These are phyloP conservation scores for Endocalyx cinctus DNA, from an alignment of 2,329 filamentous ascomycete species.

Conservation along the genomic window DNA sequence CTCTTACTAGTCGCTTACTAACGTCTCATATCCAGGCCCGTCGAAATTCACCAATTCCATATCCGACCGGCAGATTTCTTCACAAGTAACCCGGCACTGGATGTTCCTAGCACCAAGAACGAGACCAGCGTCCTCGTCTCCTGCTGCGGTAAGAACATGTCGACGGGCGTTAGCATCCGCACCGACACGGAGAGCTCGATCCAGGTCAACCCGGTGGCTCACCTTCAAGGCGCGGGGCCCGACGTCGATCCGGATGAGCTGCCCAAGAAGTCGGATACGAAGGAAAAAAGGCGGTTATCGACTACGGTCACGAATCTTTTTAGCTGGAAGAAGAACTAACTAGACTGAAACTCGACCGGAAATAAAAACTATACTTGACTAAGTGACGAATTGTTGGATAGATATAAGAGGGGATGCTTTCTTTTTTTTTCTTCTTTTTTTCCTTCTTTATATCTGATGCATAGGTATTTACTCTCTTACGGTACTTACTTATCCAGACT, in stretches of 20 bases:
- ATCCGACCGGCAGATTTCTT: slow-evolving; percentile 44
- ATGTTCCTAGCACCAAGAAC: slow-evolving; percentile 36
- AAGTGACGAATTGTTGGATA: too few species aligned
- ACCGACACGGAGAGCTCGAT: slow-evolving; percentile 17
- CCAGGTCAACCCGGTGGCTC: slow-evolving; percentile 25
- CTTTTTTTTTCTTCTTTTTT: too few species aligned
- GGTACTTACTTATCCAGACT: too few species aligned
- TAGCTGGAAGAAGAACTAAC: slow-evolving; percentile 19
- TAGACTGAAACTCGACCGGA: background rate
- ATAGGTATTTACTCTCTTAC: too few species aligned
- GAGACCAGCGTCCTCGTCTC: slow-evolving; percentile 37
- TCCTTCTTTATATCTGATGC: too few species aligned
- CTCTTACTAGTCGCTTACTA: too few species aligned
- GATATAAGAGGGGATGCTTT: too few species aligned
- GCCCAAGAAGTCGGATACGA: slow-evolving; percentile 1
- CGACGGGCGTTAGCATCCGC: slow-evolving; percentile 3
- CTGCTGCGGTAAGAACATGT: slow-evolving; percentile 14
- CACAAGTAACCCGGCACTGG: slow-evolving; percentile 40
- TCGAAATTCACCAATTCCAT: slow-evolving; percentile 43
- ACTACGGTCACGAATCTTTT: slow-evolving; percentile 17
- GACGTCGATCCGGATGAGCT: slow-evolving; percentile 21
- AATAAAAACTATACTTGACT: background rate
- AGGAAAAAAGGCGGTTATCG: slow-evolving; percentile 17
- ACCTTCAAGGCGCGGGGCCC: slow-evolving; percentile 27
- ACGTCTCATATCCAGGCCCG: slow-evolving; percentile 36